Evolutionary conservation across 2,329 filamentous ascomycete species (phyloP).

Genomic region (Pseudocercospora pini-densiflorae): DNA sequence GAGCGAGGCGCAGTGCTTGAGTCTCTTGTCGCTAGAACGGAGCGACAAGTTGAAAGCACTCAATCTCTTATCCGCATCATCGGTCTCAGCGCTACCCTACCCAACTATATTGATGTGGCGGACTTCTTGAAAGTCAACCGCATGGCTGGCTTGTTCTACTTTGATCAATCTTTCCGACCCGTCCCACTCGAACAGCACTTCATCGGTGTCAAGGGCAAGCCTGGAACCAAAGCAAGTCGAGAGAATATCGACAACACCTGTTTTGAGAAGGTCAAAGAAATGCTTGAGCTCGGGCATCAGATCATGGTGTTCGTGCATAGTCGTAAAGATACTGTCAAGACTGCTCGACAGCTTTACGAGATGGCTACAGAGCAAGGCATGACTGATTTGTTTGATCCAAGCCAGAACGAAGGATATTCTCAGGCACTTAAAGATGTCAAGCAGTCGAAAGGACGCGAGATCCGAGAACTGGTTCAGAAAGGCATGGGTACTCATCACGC

Average conservation of each 20-base stretch:
- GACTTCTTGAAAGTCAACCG: slow-evolving; percentile 97
- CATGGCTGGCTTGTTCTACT: slow-evolving; percentile 92
- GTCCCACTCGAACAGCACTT: slow-evolving; percentile 98
- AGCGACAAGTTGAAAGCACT: slow-evolving; percentile 96
- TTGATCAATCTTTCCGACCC: slow-evolving; percentile 92
- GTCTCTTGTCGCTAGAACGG: slow-evolving; percentile 90
- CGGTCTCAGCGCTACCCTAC: slow-evolving; percentile 90
- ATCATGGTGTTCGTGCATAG: slow-evolving; percentile 99
- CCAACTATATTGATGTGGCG: slow-evolving; percentile 95
- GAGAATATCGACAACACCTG: slow-evolving; percentile 87
- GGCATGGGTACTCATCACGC: slow-evolving; percentile 96
- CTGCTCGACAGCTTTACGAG: slow-evolving; percentile 82
- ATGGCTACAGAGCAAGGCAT: slow-evolving; percentile 83
- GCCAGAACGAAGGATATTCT: slow-evolving; percentile 76
- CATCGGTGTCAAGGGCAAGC: slow-evolving; percentile 91
- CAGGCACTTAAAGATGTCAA: slow-evolving; percentile 83
- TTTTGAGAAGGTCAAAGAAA: slow-evolving; percentile 93
- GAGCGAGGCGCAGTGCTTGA: slow-evolving; percentile 95
- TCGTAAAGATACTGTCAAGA: slow-evolving; percentile 87
- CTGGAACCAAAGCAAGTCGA: slow-evolving; percentile 76
- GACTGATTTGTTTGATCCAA: slow-evolving; percentile 81
- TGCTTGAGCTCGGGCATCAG: slow-evolving; percentile 91
- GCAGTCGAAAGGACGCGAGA: slow-evolving; percentile 79
- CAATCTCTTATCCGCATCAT: slow-evolving; percentile 97
- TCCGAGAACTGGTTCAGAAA: slow-evolving; percentile 86